Conservation (phyloP, 768 basidiomycete genomes). For the Calocybe cyanea region DNA sequence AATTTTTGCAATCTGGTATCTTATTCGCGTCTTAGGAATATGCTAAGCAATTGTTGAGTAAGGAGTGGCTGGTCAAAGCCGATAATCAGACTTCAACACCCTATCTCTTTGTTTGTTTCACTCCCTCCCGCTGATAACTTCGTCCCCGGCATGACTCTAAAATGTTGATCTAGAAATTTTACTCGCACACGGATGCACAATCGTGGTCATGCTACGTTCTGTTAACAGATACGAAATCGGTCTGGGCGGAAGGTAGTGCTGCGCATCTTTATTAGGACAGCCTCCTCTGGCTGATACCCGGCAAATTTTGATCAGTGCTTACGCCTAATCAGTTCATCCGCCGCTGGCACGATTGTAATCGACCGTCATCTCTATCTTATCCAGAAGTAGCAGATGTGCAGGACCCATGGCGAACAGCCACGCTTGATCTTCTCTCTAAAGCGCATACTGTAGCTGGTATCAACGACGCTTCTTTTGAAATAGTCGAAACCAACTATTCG, state of each 20-base stretch:
- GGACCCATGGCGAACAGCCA: slow-evolving; percentile 56
- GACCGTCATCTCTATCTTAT: slow-evolving; percentile 23
- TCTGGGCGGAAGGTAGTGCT: slow-evolving; percentile 70
- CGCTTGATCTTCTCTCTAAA: slow-evolving; percentile 50
- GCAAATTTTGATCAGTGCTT: slow-evolving; percentile 39
- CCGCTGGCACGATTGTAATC: slow-evolving; percentile 67
- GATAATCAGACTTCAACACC: slow-evolving; percentile 57
- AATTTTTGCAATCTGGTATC: slow-evolving; percentile 7
- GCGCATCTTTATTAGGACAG: slow-evolving; percentile 5
- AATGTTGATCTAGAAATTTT: slow-evolving; percentile 52
- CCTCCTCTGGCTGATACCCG: slow-evolving; percentile 10
- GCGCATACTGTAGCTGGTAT: slow-evolving; percentile 64
- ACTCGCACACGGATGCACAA: slow-evolving; percentile 49
- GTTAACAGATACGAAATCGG: slow-evolving; percentile 69
- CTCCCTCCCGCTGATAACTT: not conserved
- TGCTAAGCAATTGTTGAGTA: slow-evolving; percentile 50
- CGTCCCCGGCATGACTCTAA: not conserved
- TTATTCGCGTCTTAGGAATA: slow-evolving; percentile 41
- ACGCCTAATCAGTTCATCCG: slow-evolving; percentile 57
- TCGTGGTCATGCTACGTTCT: slow-evolving; percentile 59
- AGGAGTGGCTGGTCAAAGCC: slow-evolving; percentile 73
- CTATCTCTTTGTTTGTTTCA: slow-evolving; percentile 68
- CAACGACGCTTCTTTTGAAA: slow-evolving; percentile 52
- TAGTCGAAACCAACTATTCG: slow-evolving; percentile 55
- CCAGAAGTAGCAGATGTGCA: slow-evolving; percentile 38